Percentiles rank a stretch among this genome's conserved stretches.
Evolutionary conservation across 495 filamentous ascomycete genomes (phyloP).

Genomic region (Apodospora peruviana): DNA sequence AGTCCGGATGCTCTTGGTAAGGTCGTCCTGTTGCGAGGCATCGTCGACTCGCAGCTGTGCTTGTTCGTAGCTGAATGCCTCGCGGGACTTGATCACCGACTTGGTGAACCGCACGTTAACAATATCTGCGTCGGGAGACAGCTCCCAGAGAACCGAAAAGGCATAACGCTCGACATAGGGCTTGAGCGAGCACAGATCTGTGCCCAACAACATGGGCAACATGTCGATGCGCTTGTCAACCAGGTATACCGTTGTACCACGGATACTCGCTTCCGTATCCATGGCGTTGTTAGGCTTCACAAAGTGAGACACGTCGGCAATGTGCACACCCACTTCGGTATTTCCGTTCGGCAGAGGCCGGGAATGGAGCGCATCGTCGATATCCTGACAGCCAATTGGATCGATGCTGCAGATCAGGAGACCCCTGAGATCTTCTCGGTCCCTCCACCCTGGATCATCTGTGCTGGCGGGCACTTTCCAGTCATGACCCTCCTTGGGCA

Average conservation of each 20-base stretch:
- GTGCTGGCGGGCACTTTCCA: constrained; percentile 80
- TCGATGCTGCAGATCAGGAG: constrained; percentile 96
- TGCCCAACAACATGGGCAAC: constrained; percentile 92
- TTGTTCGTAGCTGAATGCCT: constrained; percentile 96
- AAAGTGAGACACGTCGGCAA: constrained; percentile 97
- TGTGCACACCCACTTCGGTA: constrained; percentile 96
- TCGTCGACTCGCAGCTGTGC: constrained; percentile 93
- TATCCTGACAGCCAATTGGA: constrained; percentile 92
- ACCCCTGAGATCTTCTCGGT: constrained; percentile 74
- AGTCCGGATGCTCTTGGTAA: constrained; percentile 85
- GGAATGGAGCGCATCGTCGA: constrained; percentile 94
- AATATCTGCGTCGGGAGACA: constrained; percentile 78
- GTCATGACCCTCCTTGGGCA: constrained; percentile 85
- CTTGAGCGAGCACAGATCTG: constrained; percentile 93
- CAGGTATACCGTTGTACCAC: constrained; percentile 94
- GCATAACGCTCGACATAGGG: constrained; percentile 96
- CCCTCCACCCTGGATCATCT: constrained; percentile 79
- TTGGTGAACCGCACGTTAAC: constrained; percentile 82
- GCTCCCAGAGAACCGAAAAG: constrained; percentile 92
- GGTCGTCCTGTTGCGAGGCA: constrained; percentile 71
- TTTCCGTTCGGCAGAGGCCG: constrained; percentile 83
- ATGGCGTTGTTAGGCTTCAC: constrained; percentile 96
- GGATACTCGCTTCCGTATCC: constrained; percentile 88
- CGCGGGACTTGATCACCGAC: constrained; percentile 94
- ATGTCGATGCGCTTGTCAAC: constrained; percentile 99